These are phyloP conservation scores for Oenanthe sinensis DNA, from an alignment of 129 eudicot genomes.

Conservation along the genomic window DNA sequence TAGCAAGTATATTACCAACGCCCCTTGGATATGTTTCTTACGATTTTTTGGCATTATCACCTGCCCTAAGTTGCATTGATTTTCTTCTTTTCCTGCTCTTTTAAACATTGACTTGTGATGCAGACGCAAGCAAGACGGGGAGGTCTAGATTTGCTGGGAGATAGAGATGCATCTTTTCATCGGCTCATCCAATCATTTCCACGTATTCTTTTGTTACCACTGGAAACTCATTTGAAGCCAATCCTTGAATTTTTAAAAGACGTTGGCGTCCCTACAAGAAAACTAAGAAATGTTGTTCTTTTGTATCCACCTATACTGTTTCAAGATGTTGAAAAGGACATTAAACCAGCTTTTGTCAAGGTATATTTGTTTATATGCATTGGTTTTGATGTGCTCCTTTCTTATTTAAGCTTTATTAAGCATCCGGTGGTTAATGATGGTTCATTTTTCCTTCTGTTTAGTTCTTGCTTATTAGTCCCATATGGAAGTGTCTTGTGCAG, in stretches of 20 bases:
- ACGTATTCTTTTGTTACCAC: conserved; percentile 55
- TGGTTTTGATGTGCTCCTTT: background rate
- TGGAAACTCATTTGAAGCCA: conserved; percentile 46
- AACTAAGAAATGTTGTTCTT: conserved; percentile 39
- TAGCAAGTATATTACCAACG: background rate
- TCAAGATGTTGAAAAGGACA: conserved; percentile 50
- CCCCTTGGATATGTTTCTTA: background rate
- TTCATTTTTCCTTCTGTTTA: background rate
- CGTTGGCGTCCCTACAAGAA: conserved; percentile 44
- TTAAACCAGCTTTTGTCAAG: conserved; percentile 50
- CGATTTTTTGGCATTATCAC: background rate
- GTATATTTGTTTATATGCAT: conserved; percentile 21
- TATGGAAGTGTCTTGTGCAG: background rate
- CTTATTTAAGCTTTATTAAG: background rate
- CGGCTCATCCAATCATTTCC: conserved; percentile 83
- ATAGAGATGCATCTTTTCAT: conserved; percentile 49
- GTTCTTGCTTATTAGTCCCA: background rate
- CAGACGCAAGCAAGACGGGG: conserved; percentile 93
- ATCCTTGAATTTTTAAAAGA: conserved; percentile 42
- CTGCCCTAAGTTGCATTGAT: background rate
- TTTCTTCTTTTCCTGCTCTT: background rate
- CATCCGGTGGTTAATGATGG: background rate
- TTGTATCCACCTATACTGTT: conserved; percentile 64
- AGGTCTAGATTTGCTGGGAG: conserved; percentile 57
- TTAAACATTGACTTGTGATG: conserved; percentile 1